These are phyloP conservation scores for Phytophthora tentaculata DNA, from an alignment of 352 stramenopile genomes.

Conservation along the genomic window DNA sequence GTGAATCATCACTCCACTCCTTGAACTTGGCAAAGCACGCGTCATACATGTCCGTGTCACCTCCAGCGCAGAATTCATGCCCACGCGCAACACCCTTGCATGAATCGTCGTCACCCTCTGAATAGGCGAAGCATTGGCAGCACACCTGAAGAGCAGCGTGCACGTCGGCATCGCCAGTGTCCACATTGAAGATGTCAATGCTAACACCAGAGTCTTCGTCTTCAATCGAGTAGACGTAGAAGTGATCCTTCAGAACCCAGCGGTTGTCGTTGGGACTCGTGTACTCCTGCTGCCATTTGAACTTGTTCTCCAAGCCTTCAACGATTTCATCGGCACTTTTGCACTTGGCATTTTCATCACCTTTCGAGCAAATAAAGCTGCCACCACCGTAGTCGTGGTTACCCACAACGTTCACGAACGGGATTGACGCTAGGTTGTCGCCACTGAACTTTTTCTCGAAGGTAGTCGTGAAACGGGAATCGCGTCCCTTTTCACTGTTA, in stretches of 20 bases:
- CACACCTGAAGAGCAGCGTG: slow-evolving; percentile 57
- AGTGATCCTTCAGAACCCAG: slow-evolving; percentile 57
- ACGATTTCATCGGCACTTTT: slow-evolving; percentile 30
- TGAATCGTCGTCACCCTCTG: slow-evolving; percentile 34
- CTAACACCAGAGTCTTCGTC: slow-evolving; percentile 41
- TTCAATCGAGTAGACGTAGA: slow-evolving; percentile 56
- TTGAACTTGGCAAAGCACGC: slow-evolving; percentile 48
- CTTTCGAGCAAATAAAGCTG: slow-evolving; percentile 54
- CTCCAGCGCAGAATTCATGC: slow-evolving; percentile 44
- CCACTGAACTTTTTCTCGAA: slow-evolving; percentile 66
- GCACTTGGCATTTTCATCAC: slow-evolving; percentile 39
- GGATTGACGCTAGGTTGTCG: slow-evolving; percentile 40
- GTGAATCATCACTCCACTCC: slow-evolving; percentile 51
- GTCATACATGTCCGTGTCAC: slow-evolving; percentile 51
- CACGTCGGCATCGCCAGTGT: slow-evolving; percentile 53
- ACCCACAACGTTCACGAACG: slow-evolving; percentile 67
- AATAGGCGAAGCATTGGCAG: slow-evolving; percentile 64
- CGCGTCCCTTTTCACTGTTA: slow-evolving; percentile 40
- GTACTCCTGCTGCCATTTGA: slow-evolving; percentile 54
- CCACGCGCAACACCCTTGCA: slow-evolving; percentile 49
- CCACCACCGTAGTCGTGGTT: slow-evolving; percentile 73
- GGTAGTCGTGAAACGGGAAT: slow-evolving; percentile 55
- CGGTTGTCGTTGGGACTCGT: slow-evolving; percentile 58
- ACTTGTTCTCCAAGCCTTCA: slow-evolving; percentile 43
- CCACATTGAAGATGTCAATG: slow-evolving; percentile 67